Evolutionary conservation across 2,329 filamentous ascomycete species (phyloP), one percentile per base, ranked within the genome.

Genomic region (Elsinoe ampelina): DNA sequence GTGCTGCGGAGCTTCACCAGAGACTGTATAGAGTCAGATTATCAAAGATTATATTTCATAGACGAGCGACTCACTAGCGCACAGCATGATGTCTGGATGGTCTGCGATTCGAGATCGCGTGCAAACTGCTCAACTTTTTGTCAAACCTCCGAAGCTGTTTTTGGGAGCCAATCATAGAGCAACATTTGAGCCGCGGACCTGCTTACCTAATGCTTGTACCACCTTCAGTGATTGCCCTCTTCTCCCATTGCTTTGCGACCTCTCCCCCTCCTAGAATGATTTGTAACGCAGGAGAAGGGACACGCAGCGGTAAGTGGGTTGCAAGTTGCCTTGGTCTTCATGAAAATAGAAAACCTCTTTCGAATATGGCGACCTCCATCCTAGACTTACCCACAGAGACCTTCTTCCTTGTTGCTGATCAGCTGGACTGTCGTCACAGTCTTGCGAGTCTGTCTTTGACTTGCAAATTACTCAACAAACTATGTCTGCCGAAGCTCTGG

Each of bases 1-100:
- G 74, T 90, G 86, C 76, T 95, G 87, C 63, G 93, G 92, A 75
- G 89, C 85, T 81, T 96, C 92, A 75, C 93, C 93, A 61, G 93
- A 98, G 73, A 98, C 92, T 95, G 67, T 57, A 59, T 60, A 64
- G 60, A 60, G 64, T 62, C 47, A 61, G 60, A 32, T 10, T 20
- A 3, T 12, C 20, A 20, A 20, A 2, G 3, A 13, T 13, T 30
- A 2, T 10, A 36, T 11, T 2, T n/a, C 13, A 30, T 30, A 30
- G 26, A 30, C 5, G 26, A 5, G 32, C 13, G 4, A 66, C 69
- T 62, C 58, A 71, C 69, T 72, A 68, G 70, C 70, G 65, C 70
- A 72, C 57, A 71, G 61, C 70, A 72, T 72, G 5, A 55, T 63
- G 12, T 45, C 19, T 15, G 41, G 26, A 30, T 30, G 26, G 8